Conservation (phyloP, 2,329 filamentous ascomycete species). For the Diaporthe humulicola region DNA sequence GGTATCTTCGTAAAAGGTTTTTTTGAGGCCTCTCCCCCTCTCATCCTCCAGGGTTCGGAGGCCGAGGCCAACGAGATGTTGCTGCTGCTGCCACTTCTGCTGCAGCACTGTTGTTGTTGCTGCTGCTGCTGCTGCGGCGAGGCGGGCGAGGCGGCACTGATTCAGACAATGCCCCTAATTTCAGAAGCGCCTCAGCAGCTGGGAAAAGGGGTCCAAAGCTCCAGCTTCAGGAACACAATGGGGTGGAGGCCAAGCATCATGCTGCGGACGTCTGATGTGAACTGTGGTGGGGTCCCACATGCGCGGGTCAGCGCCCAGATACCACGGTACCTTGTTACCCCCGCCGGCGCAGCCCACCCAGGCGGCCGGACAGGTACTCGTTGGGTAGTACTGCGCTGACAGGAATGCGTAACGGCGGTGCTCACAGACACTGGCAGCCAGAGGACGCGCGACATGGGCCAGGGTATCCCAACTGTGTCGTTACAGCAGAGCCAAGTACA, state of each 20-base stretch:
- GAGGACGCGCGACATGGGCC: conserved; percentile 20
- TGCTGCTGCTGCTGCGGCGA: conserved; percentile 2
- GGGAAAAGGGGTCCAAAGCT: conserved; percentile 23
- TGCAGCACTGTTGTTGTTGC: not conserved
- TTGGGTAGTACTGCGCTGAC: not conserved
- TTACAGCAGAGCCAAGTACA: conserved; percentile 24
- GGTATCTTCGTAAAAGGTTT: not conserved
- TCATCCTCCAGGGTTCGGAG: too few species aligned
- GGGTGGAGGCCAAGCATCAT: conserved; percentile 30
- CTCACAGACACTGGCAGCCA: not conserved
- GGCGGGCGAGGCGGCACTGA: conserved; percentile 11
- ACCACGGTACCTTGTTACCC: not conserved
- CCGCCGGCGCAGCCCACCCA: not conserved
- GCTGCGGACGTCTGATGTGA: conserved; percentile 26
- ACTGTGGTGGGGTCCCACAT: conserved; percentile 22
- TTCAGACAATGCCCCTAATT: conserved; percentile 29
- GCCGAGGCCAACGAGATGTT: conserved; percentile 4
- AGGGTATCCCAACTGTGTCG: conserved; percentile 12
- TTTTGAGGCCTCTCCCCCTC: not conserved
- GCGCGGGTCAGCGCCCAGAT: conserved; percentile 15
- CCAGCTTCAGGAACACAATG: conserved; percentile 27
- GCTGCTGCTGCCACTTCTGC: not conserved
- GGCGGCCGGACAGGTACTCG: not conserved
- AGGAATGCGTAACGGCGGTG: not conserved
- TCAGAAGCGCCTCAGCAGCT: conserved; percentile 26